phyloP scores from a whole-genome alignment of 1,139 yeast genomes.

The Yamadazyma oceani region DNA sequence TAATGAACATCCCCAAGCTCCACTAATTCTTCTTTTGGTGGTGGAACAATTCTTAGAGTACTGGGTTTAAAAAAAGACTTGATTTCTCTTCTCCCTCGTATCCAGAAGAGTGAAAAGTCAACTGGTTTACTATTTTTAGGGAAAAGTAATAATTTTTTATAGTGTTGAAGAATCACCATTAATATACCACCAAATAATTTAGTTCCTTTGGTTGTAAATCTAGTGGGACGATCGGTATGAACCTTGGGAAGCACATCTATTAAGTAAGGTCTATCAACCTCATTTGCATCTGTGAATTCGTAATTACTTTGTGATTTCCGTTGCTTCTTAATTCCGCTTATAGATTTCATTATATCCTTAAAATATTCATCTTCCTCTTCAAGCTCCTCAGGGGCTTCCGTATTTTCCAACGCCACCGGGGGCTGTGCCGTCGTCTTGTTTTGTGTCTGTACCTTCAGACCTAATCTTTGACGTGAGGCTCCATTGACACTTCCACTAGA shows the following conservation, averaged over 20 bases:
- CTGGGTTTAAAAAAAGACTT: conserved; percentile 43
- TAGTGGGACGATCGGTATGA: conserved; percentile 16
- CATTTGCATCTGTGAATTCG: conserved; percentile 27
- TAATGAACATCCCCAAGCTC: conserved; percentile 18
- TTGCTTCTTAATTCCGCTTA: neutral
- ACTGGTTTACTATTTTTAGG: conserved; percentile 13
- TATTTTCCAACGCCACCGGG: too few relatives aligned
- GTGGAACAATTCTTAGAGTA: conserved; percentile 39
- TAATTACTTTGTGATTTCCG: conserved; percentile 11
- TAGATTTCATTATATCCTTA: conserved; percentile 3
- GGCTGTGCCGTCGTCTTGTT: neutral
- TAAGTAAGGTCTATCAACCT: conserved; percentile 31
- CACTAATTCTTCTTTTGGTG: conserved; percentile 19
- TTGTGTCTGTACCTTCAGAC: too few relatives aligned
- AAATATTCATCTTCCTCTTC: conserved; percentile 1
- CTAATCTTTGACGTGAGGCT: too few relatives aligned
- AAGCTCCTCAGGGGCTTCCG: neutral
- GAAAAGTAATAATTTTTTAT: conserved; percentile 11
- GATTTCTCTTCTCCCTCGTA: conserved; percentile 41
- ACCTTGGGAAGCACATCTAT: conserved; percentile 33
- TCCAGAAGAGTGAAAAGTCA: conserved; percentile 35
- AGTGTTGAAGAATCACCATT: conserved; percentile 18
- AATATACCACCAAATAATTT: conserved; percentile 23
- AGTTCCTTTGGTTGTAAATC: conserved; percentile 35
- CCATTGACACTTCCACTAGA: too few relatives aligned